A percentile compares a stretch with the other conserved stretches of the same genome.
These are phyloP conservation scores for Zygosaccharomyces rouxii DNA, from an alignment of 805 yeast genomes.

Conservation along the genomic window DNA sequence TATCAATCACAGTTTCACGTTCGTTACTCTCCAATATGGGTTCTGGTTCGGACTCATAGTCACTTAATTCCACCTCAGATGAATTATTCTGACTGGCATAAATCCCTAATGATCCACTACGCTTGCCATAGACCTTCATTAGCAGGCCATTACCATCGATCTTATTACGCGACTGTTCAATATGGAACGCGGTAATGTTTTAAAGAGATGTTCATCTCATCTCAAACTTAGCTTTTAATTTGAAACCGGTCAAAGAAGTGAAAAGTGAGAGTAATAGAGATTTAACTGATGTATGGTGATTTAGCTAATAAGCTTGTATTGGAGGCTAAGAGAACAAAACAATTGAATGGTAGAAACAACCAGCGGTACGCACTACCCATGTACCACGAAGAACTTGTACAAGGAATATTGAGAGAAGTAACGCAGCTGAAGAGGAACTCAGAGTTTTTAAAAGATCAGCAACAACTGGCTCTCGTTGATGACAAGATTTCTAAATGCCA, in stretches of 20 bases:
- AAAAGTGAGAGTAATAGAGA: not conserved
- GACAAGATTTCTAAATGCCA: constrained; percentile 56
- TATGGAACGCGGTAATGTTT: constrained; percentile 7
- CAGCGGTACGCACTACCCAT: constrained; percentile 42
- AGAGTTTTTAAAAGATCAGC: constrained; percentile 41
- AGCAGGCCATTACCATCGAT: not conserved
- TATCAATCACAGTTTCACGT: not conserved
- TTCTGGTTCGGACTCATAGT: constrained; percentile 14
- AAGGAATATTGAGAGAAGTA: constrained; percentile 67
- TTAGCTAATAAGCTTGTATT: constrained; percentile 72
- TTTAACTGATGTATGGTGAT: constrained; percentile 77
- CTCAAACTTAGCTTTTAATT: not conserved
- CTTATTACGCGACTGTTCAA: not conserved
- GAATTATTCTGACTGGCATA: constrained; percentile 7
- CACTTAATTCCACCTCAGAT: constrained; percentile 19
- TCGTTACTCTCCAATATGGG: not conserved
- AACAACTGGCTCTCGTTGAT: constrained; percentile 25
- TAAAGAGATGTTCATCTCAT: not conserved
- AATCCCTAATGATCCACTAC: constrained; percentile 14
- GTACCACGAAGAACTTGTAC: constrained; percentile 68
- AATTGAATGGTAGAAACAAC: constrained; percentile 41
- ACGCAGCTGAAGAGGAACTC: constrained; percentile 56
- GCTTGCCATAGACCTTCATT: constrained; percentile 24
- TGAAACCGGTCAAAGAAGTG: not conserved
- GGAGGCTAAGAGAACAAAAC: constrained; percentile 77